Base-by-base conservation (phyloP, 2,329 filamentous ascomycete genomes). In the Xylariaceae sp. region DNA sequence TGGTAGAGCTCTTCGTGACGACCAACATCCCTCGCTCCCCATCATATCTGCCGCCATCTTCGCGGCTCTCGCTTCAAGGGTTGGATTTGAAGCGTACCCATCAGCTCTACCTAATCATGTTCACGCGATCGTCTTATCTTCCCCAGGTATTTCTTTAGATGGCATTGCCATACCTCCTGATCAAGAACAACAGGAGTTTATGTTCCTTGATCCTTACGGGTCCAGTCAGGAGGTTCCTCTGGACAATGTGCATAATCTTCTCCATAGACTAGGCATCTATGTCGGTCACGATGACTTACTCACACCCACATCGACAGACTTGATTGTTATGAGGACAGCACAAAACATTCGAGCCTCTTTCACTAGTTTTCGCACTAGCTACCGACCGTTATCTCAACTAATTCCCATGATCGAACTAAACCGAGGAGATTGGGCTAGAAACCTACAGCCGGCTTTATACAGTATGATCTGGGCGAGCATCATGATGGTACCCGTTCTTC, bases 41-140 rank as follows among this genome's bases (percentile, higher is more conserved):
- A 77, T 96, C 44, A 86, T 96, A 53, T 94, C 90, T 1, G 86
- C 86, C 48, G 86, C 86, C 52, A 95, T 97, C 54, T 99, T 86
- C 69, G 94, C 87, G 62, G 85, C 83, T 49, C 68, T 97, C 14
- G 91, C 90, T 1, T 77, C 81, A 47, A 79, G 87, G 35, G 66
- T 96, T 11, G 87, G 86, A 1, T 68, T 99, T 42, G 78, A 86
- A 58, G 89, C 91, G 0, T 81, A 83, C 32, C 90, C 88, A 47
- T 92, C 88, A 58, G 85, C 86, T 39, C 88, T 92, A 61, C 90
- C 92, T 3, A 87, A 83, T 56, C 90, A 96, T 64, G 89, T 96
- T 12, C 86, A 95, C 63, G 87, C 83, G 15, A 83, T 95, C 45
- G 82, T 97, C 11, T 75, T 80, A 44, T 79, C 87, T 5, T 76